Evolutionary conservation across 2,329 filamentous ascomycete genomes (phyloP), one percentile per base, ranked within the genome.

Genomic region (Periconia macrospinosa): DNA sequence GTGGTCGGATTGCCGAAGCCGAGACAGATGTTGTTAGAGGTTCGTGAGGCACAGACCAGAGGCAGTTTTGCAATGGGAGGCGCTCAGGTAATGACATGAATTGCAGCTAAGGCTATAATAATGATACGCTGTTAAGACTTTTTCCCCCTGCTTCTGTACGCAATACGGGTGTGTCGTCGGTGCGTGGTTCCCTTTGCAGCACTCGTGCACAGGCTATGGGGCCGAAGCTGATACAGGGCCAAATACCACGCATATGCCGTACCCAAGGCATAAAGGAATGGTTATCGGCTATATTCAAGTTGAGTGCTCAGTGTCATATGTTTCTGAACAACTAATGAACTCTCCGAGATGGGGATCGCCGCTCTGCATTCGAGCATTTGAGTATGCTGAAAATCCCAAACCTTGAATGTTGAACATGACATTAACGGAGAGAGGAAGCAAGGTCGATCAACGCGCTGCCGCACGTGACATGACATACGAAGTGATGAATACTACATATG

Each of bases 1-100:
- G 66, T 58, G 50, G 57, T 53, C 45, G 56, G 43, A 20, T 41
- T 47, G n/a, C n/a, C 30, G 56, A 15, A 44, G 23, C 23, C 59
- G 69, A 68, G 61, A 71, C 70, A 47, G 30, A 54, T 59, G 54
- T 49, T 54, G 70, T 72, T 46, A 56, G 62, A 70, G 63, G 66
- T 62, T 51, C 58, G 69, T 59, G 61, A 69, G 68, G 66, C 68
- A 71, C 67, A 59, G 58, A 20, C 66, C 65, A 37, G 11, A 37
- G 33, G 15, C 33, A n/a, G 33, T 40, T 47, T 2, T 41, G 47
- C 55, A 52, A 52, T 47, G 45, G 18, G 40, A 54, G 52, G 52
- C 47, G 48, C 45, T 44, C 47, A 53, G 50, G 58, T 59, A 51
- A 56, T 61, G 59, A 62, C 61, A 60, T 55, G 51, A 52, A 52